Percentiles rank a stretch among this genome's conserved stretches.
phyloP scores from a whole-genome alignment of 2,329 filamentous ascomycete species.

The Anthostomella pinea region DNA sequence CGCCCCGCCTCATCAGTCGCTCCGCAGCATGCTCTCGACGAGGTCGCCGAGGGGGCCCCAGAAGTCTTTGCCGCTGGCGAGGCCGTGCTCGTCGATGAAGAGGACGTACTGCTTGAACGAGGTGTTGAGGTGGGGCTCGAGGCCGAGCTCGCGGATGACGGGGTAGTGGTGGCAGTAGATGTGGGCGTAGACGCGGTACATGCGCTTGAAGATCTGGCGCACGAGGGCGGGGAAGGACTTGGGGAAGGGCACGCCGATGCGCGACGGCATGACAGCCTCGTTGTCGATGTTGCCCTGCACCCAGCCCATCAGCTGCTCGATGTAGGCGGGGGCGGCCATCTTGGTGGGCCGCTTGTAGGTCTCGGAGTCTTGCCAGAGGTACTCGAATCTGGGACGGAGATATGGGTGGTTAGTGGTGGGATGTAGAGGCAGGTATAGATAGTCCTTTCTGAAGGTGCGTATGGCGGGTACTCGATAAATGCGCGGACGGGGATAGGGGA shows the following conservation, averaged over 20 bases:
- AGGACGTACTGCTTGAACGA: conserved; percentile 99
- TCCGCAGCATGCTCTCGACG: conserved; percentile 96
- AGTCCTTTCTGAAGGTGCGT: no score
- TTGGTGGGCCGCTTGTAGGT: conserved; percentile 95
- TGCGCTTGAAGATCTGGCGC: conserved; percentile 96
- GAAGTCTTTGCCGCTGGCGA: conserved; percentile 93
- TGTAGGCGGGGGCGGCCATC: conserved; percentile 95
- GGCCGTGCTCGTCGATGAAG: conserved; percentile 93
- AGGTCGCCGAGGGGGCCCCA: conserved; percentile 94
- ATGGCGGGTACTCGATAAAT: background rate
- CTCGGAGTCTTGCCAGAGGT: conserved; percentile 96
- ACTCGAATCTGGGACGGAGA: conserved; percentile 73
- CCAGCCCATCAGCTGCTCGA: conserved; percentile 97
- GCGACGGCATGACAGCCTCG: conserved; percentile 89
- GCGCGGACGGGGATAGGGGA: background rate
- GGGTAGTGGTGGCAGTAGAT: conserved; percentile 99
- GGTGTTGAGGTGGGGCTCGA: conserved; percentile 97
- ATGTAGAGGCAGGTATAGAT: background rate
- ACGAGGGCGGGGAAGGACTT: conserved; percentile 86
- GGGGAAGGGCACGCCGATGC: conserved; percentile 92
- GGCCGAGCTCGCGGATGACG: conserved; percentile 87
- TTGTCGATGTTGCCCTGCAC: conserved; percentile 95
- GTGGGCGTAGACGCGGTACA: conserved; percentile 98
- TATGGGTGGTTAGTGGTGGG: background rate
- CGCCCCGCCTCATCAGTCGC: conserved; percentile 56